Base-by-base conservation (phyloP, 208 protist genomes). In the Wallacemonas sp. region DNA sequence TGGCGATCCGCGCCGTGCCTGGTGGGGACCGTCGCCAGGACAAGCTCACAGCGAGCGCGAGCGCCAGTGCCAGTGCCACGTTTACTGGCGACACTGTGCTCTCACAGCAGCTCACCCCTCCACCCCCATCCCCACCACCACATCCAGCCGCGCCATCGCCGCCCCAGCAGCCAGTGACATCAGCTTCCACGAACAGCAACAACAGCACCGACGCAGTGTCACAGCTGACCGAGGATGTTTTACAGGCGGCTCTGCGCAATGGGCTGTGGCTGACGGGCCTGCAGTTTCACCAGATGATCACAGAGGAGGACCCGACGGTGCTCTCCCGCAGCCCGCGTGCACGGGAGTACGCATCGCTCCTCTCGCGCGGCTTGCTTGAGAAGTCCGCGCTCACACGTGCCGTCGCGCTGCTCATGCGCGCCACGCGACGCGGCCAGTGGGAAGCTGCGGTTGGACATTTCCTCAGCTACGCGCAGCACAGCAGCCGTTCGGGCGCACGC, bases 201-300 rank as follows among this genome's bases (percentile, higher is more conserved):
- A n/a, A n/a, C n/a, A n/a, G n/a, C n/a, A n/a, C n/a, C 6, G 54
- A 33, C 11, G 73, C 60, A 11, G 62, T 56, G 21, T 12, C 71
- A 2, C 39, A 24, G 33, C 64, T 89, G 8, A 65, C 78, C 3
- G 79, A 87, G 58, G 80, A 85, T 32, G 47, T 87, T 38, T 65
- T 94, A 24, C 66, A 65, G 32, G 65, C 60, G 29, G 67, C 75
- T 38, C 74, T 91, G 27, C 63, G 49, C 21, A 72, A 65, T 1
- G 88, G 88, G 9, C 55, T 79, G 47, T 94, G 88, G 88, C 69
- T 71, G 39, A 73, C 68, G 2, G 88, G 85, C 2, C 70, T 94
- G 12, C 70, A 76, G 41, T 84, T 91, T 29, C 80, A 90, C 48
- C 78, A 84, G 49, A 55, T 81, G 19, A 44, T 91, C 9, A 62